Percentiles rank a stretch among this genome's conserved stretches.
Conservation (phyloP, 2,329 filamentous ascomycete species). For the Hypoxylon sp. region DNA sequence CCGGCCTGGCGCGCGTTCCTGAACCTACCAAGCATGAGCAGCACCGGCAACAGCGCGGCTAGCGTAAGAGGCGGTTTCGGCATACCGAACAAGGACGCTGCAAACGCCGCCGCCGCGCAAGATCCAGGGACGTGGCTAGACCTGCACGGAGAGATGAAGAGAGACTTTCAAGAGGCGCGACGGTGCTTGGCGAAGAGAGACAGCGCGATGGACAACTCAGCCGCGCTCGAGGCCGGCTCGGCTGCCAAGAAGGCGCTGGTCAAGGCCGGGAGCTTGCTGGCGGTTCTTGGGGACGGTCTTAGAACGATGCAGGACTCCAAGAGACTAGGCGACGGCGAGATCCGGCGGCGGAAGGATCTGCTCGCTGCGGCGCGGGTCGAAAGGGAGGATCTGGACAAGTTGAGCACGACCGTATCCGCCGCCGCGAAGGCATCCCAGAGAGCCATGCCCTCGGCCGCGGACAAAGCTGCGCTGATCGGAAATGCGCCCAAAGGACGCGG, state of each 20-base stretch:
- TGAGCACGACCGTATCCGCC: conserved; percentile 64
- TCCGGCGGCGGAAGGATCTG: conserved; percentile 75
- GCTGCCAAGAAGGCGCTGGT: conserved; percentile 79
- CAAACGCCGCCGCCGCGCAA: conserved; percentile 55
- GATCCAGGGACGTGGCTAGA: conserved; percentile 80
- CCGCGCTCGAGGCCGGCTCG: conserved; percentile 69
- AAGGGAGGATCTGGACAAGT: conserved; percentile 76
- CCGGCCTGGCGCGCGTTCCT: conserved; percentile 77
- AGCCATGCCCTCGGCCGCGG: conserved; percentile 57
- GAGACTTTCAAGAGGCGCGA: conserved; percentile 71
- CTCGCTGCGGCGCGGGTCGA: conserved; percentile 75
- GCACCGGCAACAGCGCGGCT: conserved; percentile 57
- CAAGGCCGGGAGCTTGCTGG: conserved; percentile 70
- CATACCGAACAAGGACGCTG: conserved; percentile 45
- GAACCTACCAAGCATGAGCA: conserved; percentile 66
- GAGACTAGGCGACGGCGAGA: conserved; percentile 75
- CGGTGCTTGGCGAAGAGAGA: conserved; percentile 74
- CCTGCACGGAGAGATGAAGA: conserved; percentile 77
- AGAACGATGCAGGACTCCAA: conserved; percentile 62
- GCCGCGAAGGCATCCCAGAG: conserved; percentile 55
- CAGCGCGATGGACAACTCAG: conserved; percentile 58
- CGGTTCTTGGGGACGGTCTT: conserved; percentile 72
- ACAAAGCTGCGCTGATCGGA: conserved; percentile 61
- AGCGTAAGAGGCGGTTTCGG: conserved; percentile 55
- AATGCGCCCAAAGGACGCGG: conserved; percentile 55